Evolutionary conservation across 768 basidiomycete species (phyloP).

Genomic region (Tricholoma bakamatsutake): DNA sequence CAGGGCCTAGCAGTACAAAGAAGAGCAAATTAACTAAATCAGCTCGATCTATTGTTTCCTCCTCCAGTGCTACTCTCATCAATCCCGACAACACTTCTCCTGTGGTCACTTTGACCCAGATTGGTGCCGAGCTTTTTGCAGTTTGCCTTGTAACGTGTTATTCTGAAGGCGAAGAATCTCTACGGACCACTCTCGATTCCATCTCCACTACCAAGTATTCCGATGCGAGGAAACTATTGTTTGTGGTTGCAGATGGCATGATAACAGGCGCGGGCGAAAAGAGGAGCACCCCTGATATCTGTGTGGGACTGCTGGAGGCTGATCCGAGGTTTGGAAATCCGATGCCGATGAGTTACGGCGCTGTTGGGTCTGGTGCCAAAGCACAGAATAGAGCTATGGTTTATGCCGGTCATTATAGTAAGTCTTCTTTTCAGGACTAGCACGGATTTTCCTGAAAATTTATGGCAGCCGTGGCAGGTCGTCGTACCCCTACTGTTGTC

Average conservation of each 20-base stretch:
- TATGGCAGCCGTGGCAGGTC: slow-evolving; percentile 65
- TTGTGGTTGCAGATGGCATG: slow-evolving; percentile 97
- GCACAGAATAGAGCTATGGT: slow-evolving; percentile 94
- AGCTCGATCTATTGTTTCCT: slow-evolving; percentile 43
- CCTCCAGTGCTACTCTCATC: slow-evolving; percentile 53
- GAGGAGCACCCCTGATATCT: slow-evolving; percentile 92
- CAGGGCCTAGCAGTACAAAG: slow-evolving; percentile 48
- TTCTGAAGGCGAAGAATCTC: slow-evolving; percentile 91
- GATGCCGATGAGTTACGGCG: slow-evolving; percentile 86
- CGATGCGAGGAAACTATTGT: slow-evolving; percentile 86
- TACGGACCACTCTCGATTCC: slow-evolving; percentile 88
- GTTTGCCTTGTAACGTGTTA: slow-evolving; percentile 97
- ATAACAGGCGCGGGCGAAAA: slow-evolving; percentile 98
- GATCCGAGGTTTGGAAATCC: slow-evolving; percentile 97
- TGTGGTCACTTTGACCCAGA: slow-evolving; percentile 79
- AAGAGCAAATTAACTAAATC: slow-evolving; percentile 42
- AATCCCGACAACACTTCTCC: slow-evolving; percentile 47
- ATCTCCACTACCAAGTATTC: slow-evolving; percentile 90
- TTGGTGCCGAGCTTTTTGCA: slow-evolving; percentile 92
- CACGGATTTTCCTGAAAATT: neutral
- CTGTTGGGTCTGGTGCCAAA: slow-evolving; percentile 88
- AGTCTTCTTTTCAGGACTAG: slow-evolving; percentile 25
- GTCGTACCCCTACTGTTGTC: slow-evolving; percentile 89
- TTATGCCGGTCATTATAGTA: slow-evolving; percentile 99
- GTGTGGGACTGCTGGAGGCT: slow-evolving; percentile 84